Conservation (phyloP, 768 basidiomycete genomes). For the Phaffia tasmanica region DNA sequence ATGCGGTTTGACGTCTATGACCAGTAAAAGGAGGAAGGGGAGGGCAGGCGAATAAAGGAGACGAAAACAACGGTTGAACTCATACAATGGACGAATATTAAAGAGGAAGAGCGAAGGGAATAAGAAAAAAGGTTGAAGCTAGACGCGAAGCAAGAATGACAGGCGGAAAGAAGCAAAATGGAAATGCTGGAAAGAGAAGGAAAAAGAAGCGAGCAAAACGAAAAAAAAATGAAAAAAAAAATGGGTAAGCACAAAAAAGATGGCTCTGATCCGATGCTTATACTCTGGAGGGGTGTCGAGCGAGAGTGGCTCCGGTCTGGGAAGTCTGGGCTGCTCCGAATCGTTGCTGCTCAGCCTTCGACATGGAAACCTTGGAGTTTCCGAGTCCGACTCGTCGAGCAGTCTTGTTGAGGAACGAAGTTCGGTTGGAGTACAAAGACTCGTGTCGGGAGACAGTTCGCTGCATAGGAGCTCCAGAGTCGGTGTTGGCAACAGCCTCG, state of each 20-base stretch:
- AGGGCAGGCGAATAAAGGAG: not conserved
- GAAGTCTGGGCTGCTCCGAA: constrained; percentile 36
- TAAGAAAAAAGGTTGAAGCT: not conserved
- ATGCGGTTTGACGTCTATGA: not conserved
- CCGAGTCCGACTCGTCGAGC: constrained; percentile 75
- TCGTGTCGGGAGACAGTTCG: constrained; percentile 89
- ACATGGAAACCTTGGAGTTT: constrained; percentile 43
- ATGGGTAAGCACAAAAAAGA: not conserved
- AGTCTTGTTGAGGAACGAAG: constrained; percentile 75
- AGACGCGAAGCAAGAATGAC: not conserved
- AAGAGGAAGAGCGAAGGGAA: constrained; percentile 5
- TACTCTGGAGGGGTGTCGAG: too few relatives aligned
- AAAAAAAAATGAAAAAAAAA: not conserved
- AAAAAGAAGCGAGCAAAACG: not conserved
- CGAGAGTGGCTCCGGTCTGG: constrained; percentile 62
- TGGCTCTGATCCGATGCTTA: too few relatives aligned
- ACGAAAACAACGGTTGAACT: not conserved
- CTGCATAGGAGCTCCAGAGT: constrained; percentile 58
- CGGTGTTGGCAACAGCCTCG: constrained; percentile 39
- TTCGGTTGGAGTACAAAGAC: constrained; percentile 88
- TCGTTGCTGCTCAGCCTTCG: constrained; percentile 39
- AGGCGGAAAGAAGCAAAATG: not conserved
- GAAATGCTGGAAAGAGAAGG: not conserved
- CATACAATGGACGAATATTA: too few relatives aligned
- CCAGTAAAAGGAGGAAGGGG: not conserved